phyloP scores from a whole-genome alignment of 192 early-diverging fungal genomes.

The Rhizoclosmatium globosum region DNA sequence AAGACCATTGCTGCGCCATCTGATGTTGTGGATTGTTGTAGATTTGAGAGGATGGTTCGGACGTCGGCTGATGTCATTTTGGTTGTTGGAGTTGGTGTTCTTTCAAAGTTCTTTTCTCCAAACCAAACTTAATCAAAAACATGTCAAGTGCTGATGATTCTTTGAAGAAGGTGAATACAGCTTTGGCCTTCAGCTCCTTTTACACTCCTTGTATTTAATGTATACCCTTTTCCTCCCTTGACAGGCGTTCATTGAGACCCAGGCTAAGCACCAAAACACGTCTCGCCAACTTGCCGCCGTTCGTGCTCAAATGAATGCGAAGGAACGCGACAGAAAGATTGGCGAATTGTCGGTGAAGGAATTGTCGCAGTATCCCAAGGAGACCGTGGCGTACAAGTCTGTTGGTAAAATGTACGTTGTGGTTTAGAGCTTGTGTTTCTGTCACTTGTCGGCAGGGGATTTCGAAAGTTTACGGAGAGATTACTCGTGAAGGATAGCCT shows the following conservation, averaged over 20 bases:
- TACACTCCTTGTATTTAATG: no score
- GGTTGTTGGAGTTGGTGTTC: not conserved
- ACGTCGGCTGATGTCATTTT: not conserved
- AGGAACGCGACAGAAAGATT: constrained; percentile 73
- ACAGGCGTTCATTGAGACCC: constrained; percentile 63
- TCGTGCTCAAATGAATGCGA: constrained; percentile 66
- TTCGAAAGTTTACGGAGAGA: not conserved
- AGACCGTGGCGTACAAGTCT: constrained; percentile 72
- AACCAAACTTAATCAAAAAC: not conserved
- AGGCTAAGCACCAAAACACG: constrained; percentile 68
- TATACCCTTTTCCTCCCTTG: no score
- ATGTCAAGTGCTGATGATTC: constrained; percentile 8
- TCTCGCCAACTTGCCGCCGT: constrained; percentile 67
- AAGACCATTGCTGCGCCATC: not conserved
- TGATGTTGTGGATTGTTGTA: not conserved
- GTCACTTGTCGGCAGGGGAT: not conserved
- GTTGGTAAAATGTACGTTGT: constrained; percentile 74
- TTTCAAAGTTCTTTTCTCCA: not conserved
- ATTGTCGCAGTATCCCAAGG: constrained; percentile 54
- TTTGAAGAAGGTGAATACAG: not conserved
- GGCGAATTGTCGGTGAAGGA: constrained; percentile 75
- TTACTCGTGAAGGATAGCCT: not conserved
- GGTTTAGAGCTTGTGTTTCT: not conserved
- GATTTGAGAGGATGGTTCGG: not conserved
- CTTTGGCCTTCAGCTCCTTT: no score